Percentiles rank a stretch among this genome's conserved stretches.
These are phyloP conservation scores for Blastomyces emzantsi DNA, from an alignment of 2,329 filamentous ascomycete species.

Conservation along the genomic window DNA sequence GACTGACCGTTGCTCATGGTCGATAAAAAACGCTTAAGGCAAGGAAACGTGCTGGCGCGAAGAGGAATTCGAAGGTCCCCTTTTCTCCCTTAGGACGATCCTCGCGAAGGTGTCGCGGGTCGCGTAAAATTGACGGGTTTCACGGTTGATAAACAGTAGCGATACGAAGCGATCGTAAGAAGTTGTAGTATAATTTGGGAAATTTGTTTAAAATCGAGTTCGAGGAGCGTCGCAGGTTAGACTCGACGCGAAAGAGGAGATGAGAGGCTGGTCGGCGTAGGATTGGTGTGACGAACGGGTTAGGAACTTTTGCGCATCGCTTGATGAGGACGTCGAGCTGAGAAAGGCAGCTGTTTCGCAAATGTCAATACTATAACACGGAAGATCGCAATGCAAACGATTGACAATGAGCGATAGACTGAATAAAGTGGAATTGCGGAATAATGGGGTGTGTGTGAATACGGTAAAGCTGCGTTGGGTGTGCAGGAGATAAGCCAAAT, in stretches of 20 bases:
- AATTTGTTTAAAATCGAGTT: background rate
- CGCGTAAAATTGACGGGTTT: conserved; percentile 5
- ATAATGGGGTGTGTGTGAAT: background rate
- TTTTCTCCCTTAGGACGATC: conserved; percentile 10
- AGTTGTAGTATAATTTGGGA: background rate
- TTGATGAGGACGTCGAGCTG: background rate
- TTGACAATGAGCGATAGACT: background rate
- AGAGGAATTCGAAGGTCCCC: conserved; percentile 1
- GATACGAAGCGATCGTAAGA: conserved; percentile 1
- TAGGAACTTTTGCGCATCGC: background rate
- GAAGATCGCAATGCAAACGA: background rate
- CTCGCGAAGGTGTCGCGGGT: conserved; percentile 14
- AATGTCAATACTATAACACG: conserved; percentile 9
- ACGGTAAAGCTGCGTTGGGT: conserved; percentile 9
- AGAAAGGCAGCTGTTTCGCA: background rate
- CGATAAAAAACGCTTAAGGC: background rate
- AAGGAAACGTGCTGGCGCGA: background rate
- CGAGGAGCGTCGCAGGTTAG: background rate
- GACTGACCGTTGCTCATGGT: conserved; percentile 10
- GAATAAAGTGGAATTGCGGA: conserved; percentile 5
- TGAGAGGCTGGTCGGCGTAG: conserved; percentile 1
- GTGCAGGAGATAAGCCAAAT: background rate
- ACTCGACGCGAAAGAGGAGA: background rate
- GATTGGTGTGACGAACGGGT: conserved; percentile 4
- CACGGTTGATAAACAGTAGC: background rate